Percentiles rank a stretch among this genome's conserved stretches.
Conservation (phyloP, 2,329 filamentous ascomycete species). For the Aphanocladium album region DNA sequence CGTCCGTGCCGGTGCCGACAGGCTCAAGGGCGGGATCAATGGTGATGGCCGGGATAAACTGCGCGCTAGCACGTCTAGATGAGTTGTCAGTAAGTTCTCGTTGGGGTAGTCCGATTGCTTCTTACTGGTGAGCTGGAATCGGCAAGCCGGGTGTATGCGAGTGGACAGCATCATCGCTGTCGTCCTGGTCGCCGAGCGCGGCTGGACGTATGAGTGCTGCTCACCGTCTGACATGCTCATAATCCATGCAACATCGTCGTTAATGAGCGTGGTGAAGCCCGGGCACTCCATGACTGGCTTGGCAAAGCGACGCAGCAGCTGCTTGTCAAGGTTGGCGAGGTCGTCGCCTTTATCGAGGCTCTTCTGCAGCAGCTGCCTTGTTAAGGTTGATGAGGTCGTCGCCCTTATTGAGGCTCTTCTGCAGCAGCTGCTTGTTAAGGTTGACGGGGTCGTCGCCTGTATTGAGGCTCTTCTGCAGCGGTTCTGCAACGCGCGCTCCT, state of each 20-base stretch:
- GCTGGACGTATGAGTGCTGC: slow-evolving; percentile 39
- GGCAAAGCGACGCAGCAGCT: slow-evolving; percentile 50
- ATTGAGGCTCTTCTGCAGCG: slow-evolving; percentile 32
- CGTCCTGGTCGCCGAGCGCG: slow-evolving; percentile 39
- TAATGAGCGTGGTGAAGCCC: slow-evolving; percentile 57
- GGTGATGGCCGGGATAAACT: no score
- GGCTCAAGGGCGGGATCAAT: no score
- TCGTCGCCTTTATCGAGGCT: slow-evolving; percentile 36
- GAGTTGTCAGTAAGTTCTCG: no score
- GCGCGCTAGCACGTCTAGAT: no score
- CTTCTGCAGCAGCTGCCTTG: slow-evolving; percentile 33
- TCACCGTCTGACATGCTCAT: slow-evolving; percentile 32
- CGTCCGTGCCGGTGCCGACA: no score
- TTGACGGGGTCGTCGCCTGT: slow-evolving; percentile 35
- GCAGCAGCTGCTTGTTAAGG: slow-evolving; percentile 43
- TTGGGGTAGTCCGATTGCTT: no score
- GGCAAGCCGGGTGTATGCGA: no score
- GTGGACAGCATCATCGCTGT: no score
- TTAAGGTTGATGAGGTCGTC: slow-evolving; percentile 43
- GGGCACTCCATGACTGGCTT: slow-evolving; percentile 50
- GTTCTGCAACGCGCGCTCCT: not conserved
- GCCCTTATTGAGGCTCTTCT: slow-evolving; percentile 34
- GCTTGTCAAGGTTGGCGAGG: slow-evolving; percentile 42
- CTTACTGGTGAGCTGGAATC: no score
- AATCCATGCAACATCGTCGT: slow-evolving; percentile 51